Evolutionary conservation across 345 rosid genomes (phyloP).

Genomic region (Populus nigra): DNA sequence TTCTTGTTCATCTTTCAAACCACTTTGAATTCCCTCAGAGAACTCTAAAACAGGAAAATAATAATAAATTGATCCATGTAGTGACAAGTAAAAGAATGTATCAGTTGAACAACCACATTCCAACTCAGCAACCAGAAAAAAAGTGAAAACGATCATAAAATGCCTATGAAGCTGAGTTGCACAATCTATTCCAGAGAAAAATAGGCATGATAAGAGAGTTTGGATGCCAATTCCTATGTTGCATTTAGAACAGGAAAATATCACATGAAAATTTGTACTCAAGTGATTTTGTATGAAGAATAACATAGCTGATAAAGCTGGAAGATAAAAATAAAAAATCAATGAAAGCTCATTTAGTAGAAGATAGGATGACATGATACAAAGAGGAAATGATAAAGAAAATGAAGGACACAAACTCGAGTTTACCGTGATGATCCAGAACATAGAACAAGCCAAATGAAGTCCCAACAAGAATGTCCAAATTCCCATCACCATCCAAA

Average conservation of each 20-base stretch:
- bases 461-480: slow-evolving; percentile 97
- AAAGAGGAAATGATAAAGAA: slow-evolving; percentile 1
- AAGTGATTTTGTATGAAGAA: neutral
- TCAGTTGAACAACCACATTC: neutral
- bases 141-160: neutral
- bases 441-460: slow-evolving; percentile 95
- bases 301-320: neutral
- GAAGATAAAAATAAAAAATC: neutral
- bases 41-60: neutral
- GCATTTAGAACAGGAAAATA: neutral
- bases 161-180: neutral
- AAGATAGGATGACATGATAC: neutral
- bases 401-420: slow-evolving; percentile 7
- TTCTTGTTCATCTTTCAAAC: neutral
- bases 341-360: neutral
- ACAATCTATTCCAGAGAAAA: neutral
- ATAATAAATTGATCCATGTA: neutral
- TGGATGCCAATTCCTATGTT: neutral
- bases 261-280: neutral
- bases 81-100: neutral
- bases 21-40: neutral
- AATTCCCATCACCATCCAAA: slow-evolving; percentile 97
- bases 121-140: neutral
- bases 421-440: slow-evolving; percentile 90
- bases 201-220: neutral